Base-by-base conservation (phyloP, 768 basidiomycete genomes). In the Suillus decipiens region DNA sequence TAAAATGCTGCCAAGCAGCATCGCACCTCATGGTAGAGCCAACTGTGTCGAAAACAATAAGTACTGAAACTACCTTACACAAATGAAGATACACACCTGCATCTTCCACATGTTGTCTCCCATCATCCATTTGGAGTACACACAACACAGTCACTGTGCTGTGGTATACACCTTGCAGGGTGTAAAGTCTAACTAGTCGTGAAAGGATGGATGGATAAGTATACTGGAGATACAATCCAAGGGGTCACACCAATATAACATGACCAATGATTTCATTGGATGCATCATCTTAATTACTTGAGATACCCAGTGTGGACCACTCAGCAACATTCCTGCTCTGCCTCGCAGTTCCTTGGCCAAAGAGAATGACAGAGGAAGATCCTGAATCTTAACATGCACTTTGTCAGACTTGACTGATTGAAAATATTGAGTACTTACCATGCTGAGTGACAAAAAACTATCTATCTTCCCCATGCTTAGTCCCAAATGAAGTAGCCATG, bases 1-100 rank as follows among this genome's bases (percentile, higher is more conserved):
- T 1, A 71, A 53, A 12, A 78, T 67, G 0, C 67, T 63, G 1
- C 76, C 73, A 8, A 70, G 48, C 8, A 73, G 19, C 3, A 68
- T 68, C 9, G 63, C 63, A 39, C 67, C 71, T 24, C 12, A 10
- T 3, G 68, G 69, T 17, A 70, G 37, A 56, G 63, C 15, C 17
- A 39, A 39, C 72, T 69, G 55, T 42, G n/a, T n/a, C 3, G 19
- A 34, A 28, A 24, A 15, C 6, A 15, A 33, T 56, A 4, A 55
- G 34, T 43, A 43, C 42, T 43, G 0, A 14, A 5, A 19, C 0
- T 4, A 1, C 1, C 42, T 43, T n/a, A 3, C 3, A n/a, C 9
- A n/a, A 10, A 43, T 3, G 19, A 22, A 2, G 5, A 24, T n/a
- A 61, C 33, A 1, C 47, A 61, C 60, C 36, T 61, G 60, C 60